Percentiles rank a stretch among this genome's conserved stretches.
phyloP scores from a whole-genome alignment of 345 rosid species.

The Gossypium thurberi region DNA sequence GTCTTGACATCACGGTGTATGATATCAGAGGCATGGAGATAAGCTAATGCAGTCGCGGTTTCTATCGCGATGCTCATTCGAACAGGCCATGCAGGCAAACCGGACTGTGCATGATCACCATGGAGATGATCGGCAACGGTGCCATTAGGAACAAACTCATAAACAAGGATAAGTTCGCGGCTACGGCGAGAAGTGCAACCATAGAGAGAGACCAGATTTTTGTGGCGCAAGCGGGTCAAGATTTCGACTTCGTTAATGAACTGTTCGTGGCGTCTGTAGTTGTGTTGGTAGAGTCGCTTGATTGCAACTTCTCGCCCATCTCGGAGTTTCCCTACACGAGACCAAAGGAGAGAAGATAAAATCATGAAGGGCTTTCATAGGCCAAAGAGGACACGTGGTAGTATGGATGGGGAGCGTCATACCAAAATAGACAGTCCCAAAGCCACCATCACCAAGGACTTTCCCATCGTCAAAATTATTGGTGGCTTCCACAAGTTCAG shows the following conservation, averaged over 20 bases:
- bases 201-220: conserved; percentile 57
- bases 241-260: conserved; percentile 57
- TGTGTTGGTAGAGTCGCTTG: conserved; percentile 57
- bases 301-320: conserved; percentile 73
- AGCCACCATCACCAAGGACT: conserved; percentile 69
- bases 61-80: conserved; percentile 58
- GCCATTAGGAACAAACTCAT: conserved; percentile 54
- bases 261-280: conserved; percentile 36
- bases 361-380: conserved; percentile 1
- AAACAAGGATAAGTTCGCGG: conserved; percentile 57
- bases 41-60: conserved; percentile 54
- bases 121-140: conserved; percentile 65
- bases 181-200: conserved; percentile 56
- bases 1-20: conserved; percentile 70
- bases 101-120: conserved; percentile 30
- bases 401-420: conserved; percentile 11
- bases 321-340: conserved; percentile 41
- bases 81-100: conserved; percentile 39
- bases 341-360: not conserved
- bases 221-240: conserved; percentile 55
- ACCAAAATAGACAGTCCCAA: conserved; percentile 66
- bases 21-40: conserved; percentile 54
- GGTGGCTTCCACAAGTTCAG: conserved; percentile 62
- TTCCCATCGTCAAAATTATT: conserved; percentile 35
- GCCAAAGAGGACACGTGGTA: not conserved